Conservation (phyloP, 257 asterid genomes). For the Solanum phureja region DNA sequence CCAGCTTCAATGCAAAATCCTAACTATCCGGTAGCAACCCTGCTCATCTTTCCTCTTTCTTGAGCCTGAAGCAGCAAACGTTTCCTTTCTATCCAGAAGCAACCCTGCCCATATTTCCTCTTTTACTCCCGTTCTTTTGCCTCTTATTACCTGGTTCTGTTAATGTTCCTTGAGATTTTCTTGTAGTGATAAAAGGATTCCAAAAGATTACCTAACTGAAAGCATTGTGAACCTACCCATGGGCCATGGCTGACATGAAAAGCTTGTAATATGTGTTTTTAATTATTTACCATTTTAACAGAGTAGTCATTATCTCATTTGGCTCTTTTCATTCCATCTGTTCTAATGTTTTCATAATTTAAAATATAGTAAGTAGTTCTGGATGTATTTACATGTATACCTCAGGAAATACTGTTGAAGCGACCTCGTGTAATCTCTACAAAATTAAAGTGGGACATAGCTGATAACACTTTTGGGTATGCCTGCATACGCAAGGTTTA, state of each 20-base stretch:
- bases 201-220: neutral
- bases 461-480: constrained; percentile 72
- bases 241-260: neutral
- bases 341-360: neutral
- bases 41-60: too few species aligned
- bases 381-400: neutral
- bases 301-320: neutral
- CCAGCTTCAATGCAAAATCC: neutral
- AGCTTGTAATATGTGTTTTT: neutral
- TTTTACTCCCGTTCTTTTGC: constrained; percentile 8
- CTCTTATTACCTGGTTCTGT: constrained; percentile 23
- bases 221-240: neutral
- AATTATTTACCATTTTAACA: neutral
- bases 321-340: neutral
- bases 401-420: constrained; percentile 56
- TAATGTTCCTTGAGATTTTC: constrained; percentile 40
- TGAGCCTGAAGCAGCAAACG: too few species aligned
- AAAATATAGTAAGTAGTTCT: neutral
- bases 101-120: constrained; percentile 6
- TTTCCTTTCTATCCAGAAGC: too few species aligned
- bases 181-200: constrained; percentile 91
- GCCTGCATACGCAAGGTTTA: constrained; percentile 87
- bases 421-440: constrained; percentile 44
- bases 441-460: constrained; percentile 77
- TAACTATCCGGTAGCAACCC: too few species aligned